Evolutionary conservation across 345 rosid species (phyloP).

Genomic region (Erysimum cheiranthoides): DNA sequence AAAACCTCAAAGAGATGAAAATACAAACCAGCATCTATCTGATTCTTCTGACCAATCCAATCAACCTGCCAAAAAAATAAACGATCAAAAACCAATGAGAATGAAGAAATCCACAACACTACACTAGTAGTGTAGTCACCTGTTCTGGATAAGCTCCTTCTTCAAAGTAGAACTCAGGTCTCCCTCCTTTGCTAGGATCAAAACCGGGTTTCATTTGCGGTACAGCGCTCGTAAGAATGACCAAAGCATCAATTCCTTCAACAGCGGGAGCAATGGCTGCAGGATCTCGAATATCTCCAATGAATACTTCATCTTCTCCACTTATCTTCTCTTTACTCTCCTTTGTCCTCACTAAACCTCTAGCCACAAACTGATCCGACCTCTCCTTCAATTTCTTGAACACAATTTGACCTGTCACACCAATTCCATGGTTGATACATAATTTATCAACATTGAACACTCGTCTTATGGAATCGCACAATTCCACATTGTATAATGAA

Average conservation of each 20-base stretch:
- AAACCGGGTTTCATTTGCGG: conserved; percentile 84
- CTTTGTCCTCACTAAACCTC: conserved; percentile 81
- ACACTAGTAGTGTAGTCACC: conserved; percentile 46
- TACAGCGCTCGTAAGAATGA: conserved; percentile 91
- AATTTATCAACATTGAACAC: neutral
- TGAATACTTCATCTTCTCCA: conserved; percentile 72
- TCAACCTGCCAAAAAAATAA: conserved; percentile 64
- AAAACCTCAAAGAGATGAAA: conserved; percentile 5
- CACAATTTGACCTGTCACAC: conserved; percentile 75
- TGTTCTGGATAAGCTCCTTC: conserved; percentile 96
- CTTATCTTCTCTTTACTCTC: conserved; percentile 90
- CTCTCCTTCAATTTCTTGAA: conserved; percentile 88
- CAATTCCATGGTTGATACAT: neutral
- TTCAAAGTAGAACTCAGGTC: conserved; percentile 93
- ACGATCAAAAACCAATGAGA: conserved; percentile 32
- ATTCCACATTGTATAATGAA: conserved; percentile 12
- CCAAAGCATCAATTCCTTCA: conserved; percentile 74
- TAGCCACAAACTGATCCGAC: conserved; percentile 66
- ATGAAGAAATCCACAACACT: conserved; percentile 5
- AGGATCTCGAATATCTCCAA: conserved; percentile 77
- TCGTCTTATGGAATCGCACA: neutral
- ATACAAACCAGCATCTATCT: conserved; percentile 83
- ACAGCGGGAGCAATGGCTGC: conserved; percentile 64
- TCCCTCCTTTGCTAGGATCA: conserved; percentile 82
- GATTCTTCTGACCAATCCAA: conserved; percentile 99